Percentiles rank a stretch among this genome's conserved stretches.
Evolutionary conservation across 495 filamentous ascomycete species (phyloP).

Genomic region (Aspergillus heteromorphus): DNA sequence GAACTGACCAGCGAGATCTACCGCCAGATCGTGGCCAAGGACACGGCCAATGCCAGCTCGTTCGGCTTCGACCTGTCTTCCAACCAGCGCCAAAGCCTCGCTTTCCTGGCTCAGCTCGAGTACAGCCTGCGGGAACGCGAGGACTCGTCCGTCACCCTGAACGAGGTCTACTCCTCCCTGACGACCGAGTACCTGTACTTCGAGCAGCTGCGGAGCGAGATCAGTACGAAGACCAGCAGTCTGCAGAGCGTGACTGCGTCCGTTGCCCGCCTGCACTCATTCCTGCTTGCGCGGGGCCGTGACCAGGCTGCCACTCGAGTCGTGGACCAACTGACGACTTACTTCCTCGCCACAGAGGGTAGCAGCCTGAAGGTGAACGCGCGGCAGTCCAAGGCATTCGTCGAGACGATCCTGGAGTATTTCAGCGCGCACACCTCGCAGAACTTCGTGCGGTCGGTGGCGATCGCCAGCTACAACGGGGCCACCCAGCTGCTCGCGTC

Average conservation of each 20-base stretch:
- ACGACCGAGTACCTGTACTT: slow-evolving; percentile 36
- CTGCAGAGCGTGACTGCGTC: slow-evolving; percentile 23
- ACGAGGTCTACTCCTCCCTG: slow-evolving; percentile 31
- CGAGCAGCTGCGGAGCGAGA: slow-evolving; percentile 29
- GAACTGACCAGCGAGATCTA: slow-evolving; percentile 32
- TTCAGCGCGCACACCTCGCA: slow-evolving; percentile 28
- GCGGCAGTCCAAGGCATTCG: slow-evolving; percentile 24
- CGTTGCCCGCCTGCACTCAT: slow-evolving; percentile 27
- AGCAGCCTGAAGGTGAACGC: slow-evolving; percentile 21
- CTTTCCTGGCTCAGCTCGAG: slow-evolving; percentile 36
- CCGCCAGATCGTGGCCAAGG: slow-evolving; percentile 26
- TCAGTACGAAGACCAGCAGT: slow-evolving; percentile 23
- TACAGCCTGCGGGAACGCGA: slow-evolving; percentile 26
- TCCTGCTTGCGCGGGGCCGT: slow-evolving; percentile 25
- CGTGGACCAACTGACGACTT: slow-evolving; percentile 18
- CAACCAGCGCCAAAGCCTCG: slow-evolving; percentile 29
- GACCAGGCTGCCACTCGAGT: slow-evolving; percentile 16
- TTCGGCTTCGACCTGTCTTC: slow-evolving; percentile 21
- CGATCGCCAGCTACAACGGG: slow-evolving; percentile 31
- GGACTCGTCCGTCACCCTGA: slow-evolving; percentile 22
- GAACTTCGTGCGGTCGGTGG: slow-evolving; percentile 33
- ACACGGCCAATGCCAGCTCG: slow-evolving; percentile 11
- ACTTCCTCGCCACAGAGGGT: slow-evolving; percentile 29
- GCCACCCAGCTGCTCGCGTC: slow-evolving; percentile 22
- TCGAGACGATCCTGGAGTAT: slow-evolving; percentile 24